Percentiles rank a stretch among this genome's conserved stretches.
phyloP scores from a whole-genome alignment of 345 rosid genomes.

The Eucalyptus sp. region DNA sequence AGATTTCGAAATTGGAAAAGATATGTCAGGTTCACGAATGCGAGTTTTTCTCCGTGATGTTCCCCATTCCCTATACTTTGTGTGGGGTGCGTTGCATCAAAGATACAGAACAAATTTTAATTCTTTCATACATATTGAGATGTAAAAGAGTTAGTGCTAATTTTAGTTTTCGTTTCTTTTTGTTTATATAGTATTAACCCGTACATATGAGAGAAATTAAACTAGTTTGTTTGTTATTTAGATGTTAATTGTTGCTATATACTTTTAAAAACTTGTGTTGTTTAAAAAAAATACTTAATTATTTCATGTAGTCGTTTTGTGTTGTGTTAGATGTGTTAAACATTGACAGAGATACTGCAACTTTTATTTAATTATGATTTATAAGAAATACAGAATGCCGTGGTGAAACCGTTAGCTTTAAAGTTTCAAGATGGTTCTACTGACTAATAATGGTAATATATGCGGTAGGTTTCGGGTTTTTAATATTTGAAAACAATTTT shows the following conservation, averaged over 20 bases:
- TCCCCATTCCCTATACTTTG: no score
- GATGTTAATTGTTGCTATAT: background rate
- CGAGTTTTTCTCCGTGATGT: background rate
- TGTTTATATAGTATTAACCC: background rate
- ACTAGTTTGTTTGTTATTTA: background rate
- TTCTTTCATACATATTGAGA: background rate
- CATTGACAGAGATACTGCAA: background rate
- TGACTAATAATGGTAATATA: background rate
- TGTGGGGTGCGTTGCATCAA: no score
- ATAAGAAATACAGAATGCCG: background rate
- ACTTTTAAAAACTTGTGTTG: background rate
- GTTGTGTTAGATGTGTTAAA: background rate
- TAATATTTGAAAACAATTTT: background rate
- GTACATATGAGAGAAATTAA: background rate
- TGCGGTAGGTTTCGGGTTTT: background rate
- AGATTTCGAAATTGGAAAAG: no score
- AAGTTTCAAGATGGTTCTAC: background rate
- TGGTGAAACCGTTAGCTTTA: background rate
- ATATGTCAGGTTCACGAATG: background rate
- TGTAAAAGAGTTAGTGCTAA: background rate
- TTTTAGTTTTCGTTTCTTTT: background rate
- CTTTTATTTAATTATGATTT: background rate
- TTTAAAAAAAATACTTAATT: background rate
- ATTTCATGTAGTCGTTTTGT: background rate
- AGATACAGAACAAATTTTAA: no score